Base-by-base conservation (phyloP, 2,329 filamentous ascomycete genomes). In the Rachicladosporium sp. region DNA sequence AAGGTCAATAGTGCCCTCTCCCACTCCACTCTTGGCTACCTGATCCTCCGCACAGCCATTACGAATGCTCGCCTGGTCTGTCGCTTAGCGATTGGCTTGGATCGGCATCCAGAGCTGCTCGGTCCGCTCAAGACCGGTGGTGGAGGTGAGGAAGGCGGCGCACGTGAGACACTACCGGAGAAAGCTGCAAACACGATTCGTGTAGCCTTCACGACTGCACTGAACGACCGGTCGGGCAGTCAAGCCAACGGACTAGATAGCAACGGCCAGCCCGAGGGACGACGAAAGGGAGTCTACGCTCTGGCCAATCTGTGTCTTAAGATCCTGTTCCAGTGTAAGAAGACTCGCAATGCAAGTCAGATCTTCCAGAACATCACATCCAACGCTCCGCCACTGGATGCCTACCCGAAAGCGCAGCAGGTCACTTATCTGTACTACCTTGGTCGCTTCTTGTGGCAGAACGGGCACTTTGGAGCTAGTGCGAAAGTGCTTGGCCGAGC, bases 361-460 rank as follows among this genome's bases (percentile, higher is more conserved):
- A 83, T 95, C 53, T 91, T 95, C 56, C 80, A 79, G 48, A 93
- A 91, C 55, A 89, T 95, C 47, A 80, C 78, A 36, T 79, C 82
- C 42, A 82, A 84, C 48, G 88, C 84, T 0, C 87, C 87, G 1
- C 84, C 86, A 0, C 65, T 96, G 9, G 71, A 74, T 2, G 74
- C 84, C 37, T 96, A 93, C 54, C 86, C 88, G 2, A 85, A 84
- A 13, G 74, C 82, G 5, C 84, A 96, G 57, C 77, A 87, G 36
- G 86, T 94, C 37, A 93, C 87, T 3, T 96, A 88, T 52, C 78
- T 96, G 10, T 95, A 94, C 65, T 94, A 94, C 57, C 78, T 96
- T 5, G 89, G 89, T 11, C 80, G 87, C 43, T 95, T 89, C 62
- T 78, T 88, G 54, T 86, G 93, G 58, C 78, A 83, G 46, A 88